Conservation (phyloP, 371 early-diverging fungal genomes). For the Mortierella sp. region DNA sequence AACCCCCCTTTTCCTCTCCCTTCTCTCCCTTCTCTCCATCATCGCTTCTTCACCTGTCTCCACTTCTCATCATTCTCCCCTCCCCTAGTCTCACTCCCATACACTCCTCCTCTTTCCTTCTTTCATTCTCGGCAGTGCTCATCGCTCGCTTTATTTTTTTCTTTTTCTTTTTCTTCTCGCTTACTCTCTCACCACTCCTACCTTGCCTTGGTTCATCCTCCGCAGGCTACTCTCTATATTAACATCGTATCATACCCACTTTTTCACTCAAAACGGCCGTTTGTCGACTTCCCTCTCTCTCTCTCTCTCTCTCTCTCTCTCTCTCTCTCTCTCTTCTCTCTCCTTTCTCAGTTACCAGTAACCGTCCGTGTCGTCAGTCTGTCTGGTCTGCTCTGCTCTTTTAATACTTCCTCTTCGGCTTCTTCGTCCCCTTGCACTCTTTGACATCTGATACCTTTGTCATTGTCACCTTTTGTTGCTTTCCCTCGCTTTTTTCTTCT, state of each 20-base stretch:
- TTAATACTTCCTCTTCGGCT: background rate
- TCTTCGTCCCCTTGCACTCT: background rate
- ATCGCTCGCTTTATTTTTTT: background rate
- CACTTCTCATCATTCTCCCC: background rate
- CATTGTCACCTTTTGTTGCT: background rate
- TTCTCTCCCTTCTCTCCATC: background rate
- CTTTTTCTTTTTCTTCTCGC: background rate
- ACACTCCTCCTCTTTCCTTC: background rate
- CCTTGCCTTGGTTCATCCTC: background rate
- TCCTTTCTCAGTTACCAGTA: background rate
- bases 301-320: background rate
- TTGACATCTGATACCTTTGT: background rate
- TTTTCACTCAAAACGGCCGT: background rate
- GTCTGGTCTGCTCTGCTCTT: background rate
- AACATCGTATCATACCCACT: background rate
- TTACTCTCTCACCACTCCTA: too few species aligned
- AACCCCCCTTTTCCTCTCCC: background rate
- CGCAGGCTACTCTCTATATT: background rate
- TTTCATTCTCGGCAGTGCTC: background rate
- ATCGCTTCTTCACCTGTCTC: slow-evolving; percentile 10
- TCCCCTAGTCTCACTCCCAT: background rate
- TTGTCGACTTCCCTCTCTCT: background rate
- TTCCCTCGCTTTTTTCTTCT: slow-evolving; percentile 1
- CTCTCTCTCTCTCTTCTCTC: background rate
- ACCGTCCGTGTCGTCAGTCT: background rate